A percentile compares a stretch with the other conserved stretches of the same genome.
Conservation (phyloP, 2,329 filamentous ascomycete species). For the Dactylella cylindrospora region DNA sequence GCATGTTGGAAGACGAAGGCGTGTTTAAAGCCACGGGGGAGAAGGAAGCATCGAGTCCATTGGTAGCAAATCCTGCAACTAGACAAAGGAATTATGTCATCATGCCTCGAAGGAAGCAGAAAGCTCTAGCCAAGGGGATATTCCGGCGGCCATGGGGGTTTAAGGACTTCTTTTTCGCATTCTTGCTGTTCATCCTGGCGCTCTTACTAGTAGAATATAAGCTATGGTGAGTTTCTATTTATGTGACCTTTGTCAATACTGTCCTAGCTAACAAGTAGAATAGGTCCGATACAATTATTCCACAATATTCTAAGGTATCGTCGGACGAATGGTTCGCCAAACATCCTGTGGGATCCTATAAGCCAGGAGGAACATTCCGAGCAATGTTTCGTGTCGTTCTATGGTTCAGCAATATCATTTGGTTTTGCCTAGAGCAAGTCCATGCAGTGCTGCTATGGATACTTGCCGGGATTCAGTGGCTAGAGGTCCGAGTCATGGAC, state of each 20-base stretch:
- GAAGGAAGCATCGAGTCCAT: not conserved
- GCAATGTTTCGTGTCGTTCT: conserved; percentile 20
- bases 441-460: conserved; percentile 14
- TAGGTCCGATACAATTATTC: conserved; percentile 43
- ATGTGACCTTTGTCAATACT: not conserved
- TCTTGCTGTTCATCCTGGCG: conserved; percentile 11
- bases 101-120: conserved; percentile 10
- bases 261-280: conserved; percentile 12
- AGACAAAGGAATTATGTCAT: conserved; percentile 4
- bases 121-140: conserved; percentile 2
- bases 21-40: conserved; percentile 11
- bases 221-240: conserved; percentile 25
- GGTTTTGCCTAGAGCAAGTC: not conserved
- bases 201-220: conserved; percentile 29
- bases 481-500: conserved; percentile 31
- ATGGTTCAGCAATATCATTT: conserved; percentile 6
- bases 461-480: conserved; percentile 30
- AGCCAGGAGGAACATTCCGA: conserved; percentile 32
- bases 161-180: conserved; percentile 32
- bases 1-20: conserved; percentile 33
- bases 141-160: conserved; percentile 33
- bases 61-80: not conserved
- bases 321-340: conserved; percentile 43
- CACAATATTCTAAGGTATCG: conserved; percentile 31
- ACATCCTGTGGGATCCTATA: conserved; percentile 27